A percentile compares a stretch with the other conserved stretches of the same genome.
These are phyloP conservation scores for Podospora sp. DNA, from an alignment of 495 filamentous ascomycete species.

Conservation along the genomic window DNA sequence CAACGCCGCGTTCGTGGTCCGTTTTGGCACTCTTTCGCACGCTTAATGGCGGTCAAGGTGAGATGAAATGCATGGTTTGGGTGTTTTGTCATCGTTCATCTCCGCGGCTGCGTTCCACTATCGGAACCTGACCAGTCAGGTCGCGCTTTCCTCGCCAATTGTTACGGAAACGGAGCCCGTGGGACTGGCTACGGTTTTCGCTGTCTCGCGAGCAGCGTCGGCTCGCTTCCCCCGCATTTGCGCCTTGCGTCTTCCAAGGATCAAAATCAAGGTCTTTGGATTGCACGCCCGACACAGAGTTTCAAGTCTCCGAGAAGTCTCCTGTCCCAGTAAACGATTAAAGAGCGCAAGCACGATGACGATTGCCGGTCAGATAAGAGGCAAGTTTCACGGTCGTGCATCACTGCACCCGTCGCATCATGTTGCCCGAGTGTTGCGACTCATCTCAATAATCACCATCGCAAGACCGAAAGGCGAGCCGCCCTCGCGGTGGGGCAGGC, in stretches of 20 bases:
- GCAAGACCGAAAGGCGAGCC: neutral
- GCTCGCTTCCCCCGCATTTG: neutral
- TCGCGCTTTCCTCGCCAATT: neutral
- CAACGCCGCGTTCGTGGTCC: neutral
- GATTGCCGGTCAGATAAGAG: neutral
- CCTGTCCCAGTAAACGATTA: neutral
- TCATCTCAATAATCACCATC: neutral
- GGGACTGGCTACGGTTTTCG: neutral
- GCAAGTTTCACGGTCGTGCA: neutral
- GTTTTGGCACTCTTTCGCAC: neutral
- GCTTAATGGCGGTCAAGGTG: neutral
- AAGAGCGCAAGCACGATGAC: neutral
- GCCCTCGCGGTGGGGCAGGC: neutral
- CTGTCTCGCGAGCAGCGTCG: neutral
- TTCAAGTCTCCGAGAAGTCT: constrained; percentile 12
- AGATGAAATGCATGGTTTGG: neutral
- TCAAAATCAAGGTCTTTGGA: constrained; percentile 3
- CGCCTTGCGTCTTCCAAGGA: neutral
- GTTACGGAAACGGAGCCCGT: neutral
- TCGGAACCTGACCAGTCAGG: neutral
- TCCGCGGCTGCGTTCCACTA: neutral
- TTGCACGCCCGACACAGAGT: neutral
- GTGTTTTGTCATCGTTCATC: constrained; percentile 1
- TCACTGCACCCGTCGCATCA: neutral
- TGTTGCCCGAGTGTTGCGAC: neutral